Base-by-base conservation (phyloP, 2,329 filamentous ascomycete species). In the Dendryphion nanum region DNA sequence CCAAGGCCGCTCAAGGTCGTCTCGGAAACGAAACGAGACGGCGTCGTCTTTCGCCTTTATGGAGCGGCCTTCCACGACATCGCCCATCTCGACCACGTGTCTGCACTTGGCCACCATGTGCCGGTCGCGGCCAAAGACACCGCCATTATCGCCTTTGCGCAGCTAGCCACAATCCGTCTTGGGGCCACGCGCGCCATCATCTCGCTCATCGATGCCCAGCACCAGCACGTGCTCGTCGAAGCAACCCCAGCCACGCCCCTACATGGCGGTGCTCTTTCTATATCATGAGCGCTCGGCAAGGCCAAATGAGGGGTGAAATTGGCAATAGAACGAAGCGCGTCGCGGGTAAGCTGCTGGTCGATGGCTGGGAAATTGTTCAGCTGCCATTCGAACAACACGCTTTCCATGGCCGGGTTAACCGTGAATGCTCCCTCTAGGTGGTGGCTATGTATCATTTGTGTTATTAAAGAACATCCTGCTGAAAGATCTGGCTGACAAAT, bases 141-240 rank as follows among this genome's bases (percentile, higher is more conserved):
- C 19, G 54, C 58, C n/a, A 48, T 66, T 10, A 57, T 51, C 4
- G 59, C 61, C 17, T 53, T 66, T 32, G 59, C 54, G 16, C 65
- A 68, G 42, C 50, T 67, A 18, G 59, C 59, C 3, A 48, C 61
- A 2, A 45, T 66, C 23, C 55, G 61, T 13, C 50, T 67, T 28
- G 44, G 51, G n/a, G 57, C 47, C 14, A 41, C 53, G 18, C 53
- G 64, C 15, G 52, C 61, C 20, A 54, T 65, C 47, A 47, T 68
- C 4, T 67, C 64, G 3, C 46, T 68, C 7, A 47, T 68, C 31
- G 64, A 67, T 37, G 50, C 48, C 2, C 37, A 50, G 8, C 47
- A 49, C 16, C 61, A 67, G 37, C 60, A 66, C 32, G 55, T 68
- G 19, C 50, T 69, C 6, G 63, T 61, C 18, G 66, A 69, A 44